Base-by-base conservation (phyloP, 2,329 filamentous ascomycete genomes). In the Sphaerulina populicola region DNA sequence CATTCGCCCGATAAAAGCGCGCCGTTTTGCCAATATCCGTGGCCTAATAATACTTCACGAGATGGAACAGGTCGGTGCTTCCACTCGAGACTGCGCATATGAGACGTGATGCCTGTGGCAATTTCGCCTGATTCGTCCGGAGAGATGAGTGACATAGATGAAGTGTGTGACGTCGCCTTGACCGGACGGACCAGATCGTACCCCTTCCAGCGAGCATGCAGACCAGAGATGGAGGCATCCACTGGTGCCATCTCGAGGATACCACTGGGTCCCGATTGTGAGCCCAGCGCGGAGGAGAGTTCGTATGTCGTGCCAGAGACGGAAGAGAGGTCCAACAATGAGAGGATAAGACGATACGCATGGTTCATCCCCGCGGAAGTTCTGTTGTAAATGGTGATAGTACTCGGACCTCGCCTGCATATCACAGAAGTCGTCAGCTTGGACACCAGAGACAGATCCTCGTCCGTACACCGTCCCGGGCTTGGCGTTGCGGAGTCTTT, bases 371-470 rank as follows among this genome's bases (percentile, higher is more conserved):
- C 54, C 11, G 37, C 31, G 12, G 27, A 33, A 14, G 41, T 53
- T 21, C 36, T 39, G 37, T 53, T 51, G 44, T 56, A 53, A 18
- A 56, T 51, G 29, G 41, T 40, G 5, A 56, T 30, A 2, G 44
- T 18, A 8, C 44, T 49, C 10, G 30, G 35, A 4, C 36, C 43
- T 14, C 50, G 47, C 11, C 35, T 31, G 10, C 52, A 51, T n/a
- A 63, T 53, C 23, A 59, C 48, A 5, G 59, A 55, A 18, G 54
- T 47, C 4, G 62, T 64, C 4, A 51, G 43, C 15, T 44, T 43
- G 8, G 57, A 51, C 23, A 64, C 50, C 29, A 52, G 46, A 4
- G 47, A 40, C 6, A 64, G 30, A 35, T 61, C 53, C n/a, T 57
- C 48, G 14, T 56, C 43, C 21, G 38, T 51, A 41, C 60, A 60